Evolutionary conservation across 2,329 filamentous ascomycete genomes (phyloP).

Genomic region (Calycina herbarum): DNA sequence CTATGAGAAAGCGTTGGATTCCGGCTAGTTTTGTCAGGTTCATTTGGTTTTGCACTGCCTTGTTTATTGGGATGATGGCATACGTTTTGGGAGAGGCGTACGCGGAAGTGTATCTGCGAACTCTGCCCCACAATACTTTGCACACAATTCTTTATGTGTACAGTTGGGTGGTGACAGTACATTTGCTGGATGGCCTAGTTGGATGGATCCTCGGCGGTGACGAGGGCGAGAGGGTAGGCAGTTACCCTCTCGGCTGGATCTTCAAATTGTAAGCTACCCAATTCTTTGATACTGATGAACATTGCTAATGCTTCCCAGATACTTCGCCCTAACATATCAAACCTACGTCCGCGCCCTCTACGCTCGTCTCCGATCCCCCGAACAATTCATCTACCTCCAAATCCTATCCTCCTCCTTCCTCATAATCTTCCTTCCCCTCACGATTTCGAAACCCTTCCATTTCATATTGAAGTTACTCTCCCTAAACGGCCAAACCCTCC

Average conservation of each 20-base stretch:
- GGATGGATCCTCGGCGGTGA: slow-evolving; percentile 67
- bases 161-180: slow-evolving; percentile 67
- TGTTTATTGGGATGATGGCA: slow-evolving; percentile 62
- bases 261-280: slow-evolving; percentile 62
- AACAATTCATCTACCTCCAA: slow-evolving; percentile 66
- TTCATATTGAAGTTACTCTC: slow-evolving; percentile 53
- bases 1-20: slow-evolving; percentile 49
- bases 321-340: slow-evolving; percentile 70
- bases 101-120: slow-evolving; percentile 67
- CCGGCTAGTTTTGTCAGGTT: slow-evolving; percentile 68
- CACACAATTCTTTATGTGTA: slow-evolving; percentile 71
- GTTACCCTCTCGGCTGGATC: slow-evolving; percentile 69
- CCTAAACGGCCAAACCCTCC: slow-evolving; percentile 60
- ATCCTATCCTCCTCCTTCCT: slow-evolving; percentile 62
- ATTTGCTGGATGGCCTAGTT: slow-evolving; percentile 62
- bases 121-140: slow-evolving; percentile 63
- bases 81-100: slow-evolving; percentile 70
- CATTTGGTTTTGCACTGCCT: slow-evolving; percentile 66
- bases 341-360: slow-evolving; percentile 70
- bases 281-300: not conserved
- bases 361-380: slow-evolving; percentile 63
- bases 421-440: slow-evolving; percentile 62
- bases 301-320: slow-evolving; percentile 35
- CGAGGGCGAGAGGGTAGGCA: slow-evolving; percentile 66
- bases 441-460: slow-evolving; percentile 62